These are phyloP conservation scores for Wickerhamiella siamensis DNA, from an alignment of 805 yeast genomes.

Conservation along the genomic window DNA sequence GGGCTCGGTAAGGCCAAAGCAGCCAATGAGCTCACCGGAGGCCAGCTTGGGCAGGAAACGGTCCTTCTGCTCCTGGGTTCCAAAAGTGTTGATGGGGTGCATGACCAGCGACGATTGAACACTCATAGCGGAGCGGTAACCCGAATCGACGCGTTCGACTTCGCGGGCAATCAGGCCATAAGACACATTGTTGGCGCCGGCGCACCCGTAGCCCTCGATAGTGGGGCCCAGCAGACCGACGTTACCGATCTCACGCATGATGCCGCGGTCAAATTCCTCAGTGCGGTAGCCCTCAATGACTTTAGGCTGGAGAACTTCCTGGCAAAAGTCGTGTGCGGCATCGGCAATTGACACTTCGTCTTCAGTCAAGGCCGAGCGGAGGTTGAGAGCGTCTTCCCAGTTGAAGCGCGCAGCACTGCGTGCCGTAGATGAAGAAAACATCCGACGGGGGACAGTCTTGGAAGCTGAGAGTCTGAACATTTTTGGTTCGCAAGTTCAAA, in stretches of 20 bases:
- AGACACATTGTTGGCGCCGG: conserved; percentile 30
- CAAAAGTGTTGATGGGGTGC: conserved; percentile 30
- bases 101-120: conserved; percentile 34
- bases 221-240: conserved; percentile 30
- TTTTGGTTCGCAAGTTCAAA: no score
- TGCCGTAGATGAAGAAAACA: not conserved
- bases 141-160: conserved; percentile 33
- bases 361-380: conserved; percentile 26
- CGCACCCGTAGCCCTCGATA: conserved; percentile 31
- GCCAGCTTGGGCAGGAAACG: conserved; percentile 29
- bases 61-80: conserved; percentile 30
- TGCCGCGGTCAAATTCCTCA: conserved; percentile 24
- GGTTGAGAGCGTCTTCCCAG: conserved; percentile 28
- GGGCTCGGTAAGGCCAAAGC: conserved; percentile 53
- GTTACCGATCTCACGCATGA: conserved; percentile 30
- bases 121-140: conserved; percentile 31
- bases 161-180: conserved; percentile 32
- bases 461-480: not conserved
- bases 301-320: conserved; percentile 26
- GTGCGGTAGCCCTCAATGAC: conserved; percentile 29
- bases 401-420: conserved; percentile 16
- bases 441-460: not conserved
- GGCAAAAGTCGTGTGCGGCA: conserved; percentile 27
- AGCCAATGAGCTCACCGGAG: conserved; percentile 35
- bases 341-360: conserved; percentile 27